Evolutionary conservation across 73 alveolate species (phyloP), one percentile per base, ranked within the genome.

Genomic region (Stentor roeselii): DNA sequence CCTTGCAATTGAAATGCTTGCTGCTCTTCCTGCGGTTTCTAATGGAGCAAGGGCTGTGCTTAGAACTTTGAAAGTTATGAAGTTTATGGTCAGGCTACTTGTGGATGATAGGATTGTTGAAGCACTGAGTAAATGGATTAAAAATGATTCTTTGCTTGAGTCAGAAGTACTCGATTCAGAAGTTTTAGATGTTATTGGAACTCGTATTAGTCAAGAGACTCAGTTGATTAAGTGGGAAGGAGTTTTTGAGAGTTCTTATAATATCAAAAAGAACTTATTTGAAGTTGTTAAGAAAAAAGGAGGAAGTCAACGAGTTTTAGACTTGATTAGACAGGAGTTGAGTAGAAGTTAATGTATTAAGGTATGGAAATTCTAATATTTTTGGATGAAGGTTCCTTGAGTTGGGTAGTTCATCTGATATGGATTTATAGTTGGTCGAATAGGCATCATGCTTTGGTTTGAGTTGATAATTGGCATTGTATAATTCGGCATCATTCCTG

Each of bases 221-320:
- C 21, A 40, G 80, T 40, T 67, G 34, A 67, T 67, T 67, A 67
- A 67, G 34, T 67, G 80, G 80, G 80, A 67, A 2, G 80, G 80
- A 67, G 80, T 67, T 27, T 67, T 67, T 1, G 80, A 67, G 34
- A 67, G 80, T 40, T 67, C 80, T 21, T 27, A 67, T 67, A 67
- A 36, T 21, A 67, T 67, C 11, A 67, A 40, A 34, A 67, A 32
- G 37, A 27, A n/a, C 34, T 34, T 67, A 30, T 67, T 27, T 67
- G 80, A 67, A 67, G 80, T 32, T n/a, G 50, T 67, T 21, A 67
- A 67, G 34, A n/a, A 34, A 27, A 67, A 67, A 67, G 80, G 80
- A 30, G 80, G 80, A 32, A 67, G 34, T 67, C 80, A 36, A 34
- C 21, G 80, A 32, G 80, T 67, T 36, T 40, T 67, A 21, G 80